Evolutionary conservation across 805 yeast species (phyloP), one percentile per base, ranked within the genome.

Genomic region (Middelhovenomyces tepae): DNA sequence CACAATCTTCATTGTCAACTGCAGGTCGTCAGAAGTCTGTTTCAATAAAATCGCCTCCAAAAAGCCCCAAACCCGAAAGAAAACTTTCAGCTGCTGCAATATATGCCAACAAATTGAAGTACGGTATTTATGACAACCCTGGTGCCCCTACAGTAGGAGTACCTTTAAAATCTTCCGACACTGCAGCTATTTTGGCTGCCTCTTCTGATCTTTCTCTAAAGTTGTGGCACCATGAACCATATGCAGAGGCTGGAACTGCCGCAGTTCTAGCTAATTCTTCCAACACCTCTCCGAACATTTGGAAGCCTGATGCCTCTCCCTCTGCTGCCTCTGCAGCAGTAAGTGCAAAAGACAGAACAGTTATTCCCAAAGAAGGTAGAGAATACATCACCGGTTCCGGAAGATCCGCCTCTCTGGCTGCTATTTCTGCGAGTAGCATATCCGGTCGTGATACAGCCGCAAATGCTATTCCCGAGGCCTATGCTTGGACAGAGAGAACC

Each of bases 311-410:
- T 31, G 62, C 66, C 51, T 79, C 80, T 8, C 67, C 72, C 16
- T 63, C 65, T 27, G 40, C 35, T 7, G 77, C 78, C 18, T 56
- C 70, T 16, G 78, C 79, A 10, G 71, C 79, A 1, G 65, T 69
- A 33, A 55, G 54, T 25, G 56, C 56, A 30, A 46, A 48, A 35
- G 49, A 48, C 42, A 67, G 16, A 54, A 57, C 25, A 60, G 59
- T 21, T 66, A 67, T 29, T 9, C 29, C 29, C 17, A 14, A 16
- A 16, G 9, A 26, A 13, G 29, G 29, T 26, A 26, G 29, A 26
- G 29, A 69, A 60, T 28, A 72, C 71, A 38, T 62, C 65, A 16
- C 36, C 26, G 36, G 42, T 28, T 29, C 46, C 22, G 23, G 27
- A 13, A 22, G 21, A 14, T 39, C 40, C 11, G 59, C 61, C 15